phyloP scores from a whole-genome alignment of 106 monocot genomes.

The Acorus calamus region DNA sequence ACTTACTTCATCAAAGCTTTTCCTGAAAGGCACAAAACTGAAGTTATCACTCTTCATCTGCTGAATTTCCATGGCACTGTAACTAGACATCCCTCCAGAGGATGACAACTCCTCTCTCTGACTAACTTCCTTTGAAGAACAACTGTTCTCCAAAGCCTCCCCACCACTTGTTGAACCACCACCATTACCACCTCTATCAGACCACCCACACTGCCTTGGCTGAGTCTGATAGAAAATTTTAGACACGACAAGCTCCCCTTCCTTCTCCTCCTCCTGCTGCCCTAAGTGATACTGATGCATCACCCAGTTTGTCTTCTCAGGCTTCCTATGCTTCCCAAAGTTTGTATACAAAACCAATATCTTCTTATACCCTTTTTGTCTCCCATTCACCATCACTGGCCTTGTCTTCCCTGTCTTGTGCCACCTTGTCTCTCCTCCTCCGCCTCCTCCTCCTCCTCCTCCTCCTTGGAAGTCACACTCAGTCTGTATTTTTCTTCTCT shows the following conservation, averaged over 20 bases:
- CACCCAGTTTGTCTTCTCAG: constrained; percentile 97
- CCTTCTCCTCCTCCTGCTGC: constrained; percentile 72
- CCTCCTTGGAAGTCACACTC: constrained; percentile 39
- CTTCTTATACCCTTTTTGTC: constrained; percentile 88
- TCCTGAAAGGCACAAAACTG: constrained; percentile 79
- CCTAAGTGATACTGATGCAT: constrained; percentile 99
- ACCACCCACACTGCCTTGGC: constrained; percentile 79
- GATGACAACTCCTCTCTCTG: constrained; percentile 35
- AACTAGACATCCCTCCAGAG: constrained; percentile 25
- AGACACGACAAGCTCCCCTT: constrained; percentile 90
- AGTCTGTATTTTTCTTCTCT: constrained; percentile 43
- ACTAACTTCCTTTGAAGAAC: constrained; percentile 50
- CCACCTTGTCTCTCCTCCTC: constrained; percentile 94
- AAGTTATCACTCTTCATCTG: constrained; percentile 59
- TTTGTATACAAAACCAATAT: constrained; percentile 89
- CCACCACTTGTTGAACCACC: constrained; percentile 4
- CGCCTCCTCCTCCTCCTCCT: no score
- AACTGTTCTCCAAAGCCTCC: constrained; percentile 22
- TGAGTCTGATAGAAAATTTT: constrained; percentile 99
- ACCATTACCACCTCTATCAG: constrained; percentile 11
- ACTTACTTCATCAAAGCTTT: constrained; percentile 74
- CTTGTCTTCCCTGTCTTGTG: constrained; percentile 97
- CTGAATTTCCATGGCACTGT: constrained; percentile 26
- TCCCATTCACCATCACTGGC: constrained; percentile 54
- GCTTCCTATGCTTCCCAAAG: constrained; percentile 80